Evolutionary conservation across 257 asterid species (phyloP).

Genomic region (Leonotis leonurus): DNA sequence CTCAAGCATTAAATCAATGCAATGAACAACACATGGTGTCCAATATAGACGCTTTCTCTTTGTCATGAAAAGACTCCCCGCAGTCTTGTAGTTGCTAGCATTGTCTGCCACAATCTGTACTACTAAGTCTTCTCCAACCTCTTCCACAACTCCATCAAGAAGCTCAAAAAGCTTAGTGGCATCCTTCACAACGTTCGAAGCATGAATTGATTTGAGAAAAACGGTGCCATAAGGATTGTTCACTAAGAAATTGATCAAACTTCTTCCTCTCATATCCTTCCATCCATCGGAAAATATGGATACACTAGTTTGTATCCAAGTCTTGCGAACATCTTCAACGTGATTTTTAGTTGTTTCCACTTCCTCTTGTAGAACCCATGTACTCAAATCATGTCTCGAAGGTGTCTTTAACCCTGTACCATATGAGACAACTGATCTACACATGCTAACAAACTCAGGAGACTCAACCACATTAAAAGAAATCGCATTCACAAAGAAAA

Average conservation of each 20-base stretch:
- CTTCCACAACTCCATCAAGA: neutral
- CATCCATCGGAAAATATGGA: neutral
- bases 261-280: too few species aligned
- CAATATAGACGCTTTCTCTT: neutral
- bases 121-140: neutral
- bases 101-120: neutral
- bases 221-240: too few species aligned
- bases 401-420: too few species aligned
- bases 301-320: neutral
- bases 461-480: neutral
- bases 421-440: neutral
- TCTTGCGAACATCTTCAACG: neutral
- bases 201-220: neutral
- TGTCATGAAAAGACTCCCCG: neutral
- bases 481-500: neutral
- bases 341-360: too few species aligned
- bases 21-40: neutral
- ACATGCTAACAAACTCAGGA: neutral
- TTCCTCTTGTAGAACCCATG: neutral
- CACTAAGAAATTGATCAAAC: too few species aligned
- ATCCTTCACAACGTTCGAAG: neutral
- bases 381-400: neutral
- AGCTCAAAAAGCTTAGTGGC: neutral
- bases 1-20: neutral
- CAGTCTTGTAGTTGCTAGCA: neutral